A percentile compares a stretch with the other conserved stretches of the same genome.
Evolutionary conservation across 495 filamentous ascomycete genomes (phyloP).

Genomic region (Cetradonia linearis): DNA sequence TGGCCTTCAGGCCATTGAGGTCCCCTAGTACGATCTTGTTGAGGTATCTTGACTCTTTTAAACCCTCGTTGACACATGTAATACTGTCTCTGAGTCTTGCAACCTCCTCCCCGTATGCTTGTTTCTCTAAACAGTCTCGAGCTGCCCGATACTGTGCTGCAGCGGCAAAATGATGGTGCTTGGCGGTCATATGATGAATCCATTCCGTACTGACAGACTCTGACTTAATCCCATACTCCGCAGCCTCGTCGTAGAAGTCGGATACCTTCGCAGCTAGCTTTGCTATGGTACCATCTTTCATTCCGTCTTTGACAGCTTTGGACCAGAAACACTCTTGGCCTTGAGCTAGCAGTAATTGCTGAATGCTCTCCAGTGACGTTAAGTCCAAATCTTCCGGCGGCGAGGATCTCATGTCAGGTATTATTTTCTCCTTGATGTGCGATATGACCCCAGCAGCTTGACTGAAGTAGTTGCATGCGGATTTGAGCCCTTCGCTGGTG

Average conservation of each 20-base stretch:
- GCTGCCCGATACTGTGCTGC: conserved; percentile 93
- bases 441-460: conserved; percentile 74
- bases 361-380: conserved; percentile 71
- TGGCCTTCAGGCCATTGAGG: conserved; percentile 69
- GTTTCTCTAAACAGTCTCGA: conserved; percentile 84
- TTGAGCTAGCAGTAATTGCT: conserved; percentile 78
- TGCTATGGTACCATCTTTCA: conserved; percentile 85
- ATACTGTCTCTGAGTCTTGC: conserved; percentile 74
- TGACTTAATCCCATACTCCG: conserved; percentile 77
- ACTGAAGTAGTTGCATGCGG: conserved; percentile 85
- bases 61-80: conserved; percentile 70
- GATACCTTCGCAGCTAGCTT: conserved; percentile 86
- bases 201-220: conserved; percentile 85
- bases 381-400: conserved; percentile 95
- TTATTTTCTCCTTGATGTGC: conserved; percentile 65
- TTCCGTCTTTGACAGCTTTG: conserved; percentile 86
- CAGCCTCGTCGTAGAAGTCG: conserved; percentile 77
- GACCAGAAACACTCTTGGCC: conserved; percentile 98
- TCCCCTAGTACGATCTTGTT: conserved; percentile 76
- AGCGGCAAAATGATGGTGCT: conserved; percentile 95
- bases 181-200: conserved; percentile 97
- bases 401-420: conserved; percentile 75
- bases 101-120: conserved; percentile 93
- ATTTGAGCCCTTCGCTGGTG: conserved; percentile 73
- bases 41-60: conserved; percentile 79